Evolutionary conservation across 1,284 basidiomycete species (phyloP), one percentile per base, ranked within the genome.

Genomic region (Sporisorium graminicola): DNA sequence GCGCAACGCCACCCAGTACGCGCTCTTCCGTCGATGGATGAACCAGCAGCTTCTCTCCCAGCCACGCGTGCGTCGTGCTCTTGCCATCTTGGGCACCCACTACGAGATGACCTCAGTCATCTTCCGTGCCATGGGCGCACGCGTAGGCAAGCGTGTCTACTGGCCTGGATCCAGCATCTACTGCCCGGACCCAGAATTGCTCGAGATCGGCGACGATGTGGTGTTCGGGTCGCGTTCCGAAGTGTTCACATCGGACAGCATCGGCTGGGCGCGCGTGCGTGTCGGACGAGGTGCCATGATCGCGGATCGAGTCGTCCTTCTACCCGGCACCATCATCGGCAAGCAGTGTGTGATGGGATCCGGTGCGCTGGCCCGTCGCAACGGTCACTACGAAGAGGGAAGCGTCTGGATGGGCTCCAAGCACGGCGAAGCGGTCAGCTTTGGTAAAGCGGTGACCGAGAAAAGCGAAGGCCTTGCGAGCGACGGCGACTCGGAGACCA

Each of bases 21-120:
- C 81, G 10, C 79, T 85, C n/a, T 79, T 85, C 75, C 82, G 84
- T 24, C 79, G 82, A 53, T 85, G 84, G 84, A 71, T 85, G 67
- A 78, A 78, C 53, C 65, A 65, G 51, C 80, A 82, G 72, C 77
- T 85, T 20, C 78, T 85, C 2, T 82, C 76, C 20, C 84, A 85
- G 64, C 70, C 78, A 6, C 78, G 79, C 42, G 72, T 85, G 22
- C 78, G 79, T 51, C 79, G 80, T 22, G 83, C 84, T 18, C 73
- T 85, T 24, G 65, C 76, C 33, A 80, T 85, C 51, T 65, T 85
- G 35, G 84, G 84, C 40, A 85, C 84, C 14, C 84, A 85, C 65
- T 85, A 85, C 75, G 84, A 85, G 53, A 85, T 85, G 84, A 80
- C 78, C 8, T 85, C 84, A 53, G 83, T 85, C 53, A 74, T 85